A percentile compares a stretch with the other conserved stretches of the same genome.
These are phyloP conservation scores for Agaricus blazei DNA, from an alignment of 768 basidiomycete genomes.

Conservation along the genomic window DNA sequence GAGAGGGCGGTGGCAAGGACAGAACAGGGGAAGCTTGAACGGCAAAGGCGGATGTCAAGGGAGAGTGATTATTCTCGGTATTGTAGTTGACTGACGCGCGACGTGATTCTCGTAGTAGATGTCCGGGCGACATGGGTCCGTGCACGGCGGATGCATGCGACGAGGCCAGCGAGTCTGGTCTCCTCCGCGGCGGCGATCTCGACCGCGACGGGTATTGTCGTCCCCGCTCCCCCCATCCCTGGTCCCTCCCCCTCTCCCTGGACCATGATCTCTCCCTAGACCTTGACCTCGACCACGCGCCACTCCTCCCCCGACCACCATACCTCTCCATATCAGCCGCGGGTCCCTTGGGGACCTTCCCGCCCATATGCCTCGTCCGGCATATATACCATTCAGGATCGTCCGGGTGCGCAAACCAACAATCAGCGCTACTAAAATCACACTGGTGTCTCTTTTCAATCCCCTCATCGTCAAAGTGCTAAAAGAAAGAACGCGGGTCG, in stretches of 20 bases:
- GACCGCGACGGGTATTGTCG: background rate
- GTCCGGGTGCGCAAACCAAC: slow-evolving; percentile 15
- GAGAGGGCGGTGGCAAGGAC: too few relatives aligned
- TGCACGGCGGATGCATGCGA: background rate
- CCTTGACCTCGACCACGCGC: background rate
- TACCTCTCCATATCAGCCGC: too few relatives aligned
- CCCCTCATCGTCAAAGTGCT: slow-evolving; percentile 12
- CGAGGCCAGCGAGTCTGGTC: slow-evolving; percentile 3
- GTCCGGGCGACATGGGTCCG: too few relatives aligned
- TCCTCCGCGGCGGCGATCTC: background rate
- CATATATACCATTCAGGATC: slow-evolving; percentile 9
- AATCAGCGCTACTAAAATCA: background rate
- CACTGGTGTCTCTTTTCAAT: slow-evolving; percentile 1
- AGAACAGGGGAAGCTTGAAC: too few relatives aligned
- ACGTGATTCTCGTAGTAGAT: too few relatives aligned
- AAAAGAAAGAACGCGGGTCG: background rate
- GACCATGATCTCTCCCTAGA: background rate
- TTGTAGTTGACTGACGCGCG: too few relatives aligned
- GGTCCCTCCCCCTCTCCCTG: background rate
- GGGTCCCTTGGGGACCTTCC: background rate
- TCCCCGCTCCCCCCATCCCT: background rate
- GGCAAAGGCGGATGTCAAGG: background rate
- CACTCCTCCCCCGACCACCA: background rate
- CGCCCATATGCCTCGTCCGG: background rate
- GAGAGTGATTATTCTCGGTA: background rate